Evolutionary conservation across 176 grass and related monocot species (phyloP), one percentile per base, ranked within the genome.

Genomic region (Zoysia japonica): DNA sequence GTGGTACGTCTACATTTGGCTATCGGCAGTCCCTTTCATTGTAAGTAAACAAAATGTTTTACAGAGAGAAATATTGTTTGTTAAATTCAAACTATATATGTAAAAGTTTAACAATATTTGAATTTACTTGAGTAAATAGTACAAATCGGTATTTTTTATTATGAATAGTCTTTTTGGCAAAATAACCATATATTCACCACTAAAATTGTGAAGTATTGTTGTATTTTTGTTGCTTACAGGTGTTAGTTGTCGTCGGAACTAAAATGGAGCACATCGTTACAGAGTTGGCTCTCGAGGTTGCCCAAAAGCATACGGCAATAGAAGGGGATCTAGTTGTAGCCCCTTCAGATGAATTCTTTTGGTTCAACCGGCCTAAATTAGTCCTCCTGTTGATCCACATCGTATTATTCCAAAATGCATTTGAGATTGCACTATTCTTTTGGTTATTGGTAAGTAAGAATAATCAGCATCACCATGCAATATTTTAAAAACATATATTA

Each of bases 251-350:
- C 50, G 50, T 98, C 5, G 96, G 92, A 60, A 85, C 75, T 40
- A 98, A 98, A 79, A 78, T 98, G 86, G 96, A 93, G 81, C 92
- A 98, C 38, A 94, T 98, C 20, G 94, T 98, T n/a, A 87, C 71
- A 0, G 82, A 94, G 38, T 65, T 98, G 62, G 92, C 96, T 39
- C 64, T 91, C 3, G 75, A 98, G 71, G 95, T 98, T 70, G 78
- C 90, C 2, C 71, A 93, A 10, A 98, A 90, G 20, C 75, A 94
- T 53, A 74, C 75, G 0, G 75, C 85, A 0, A 71, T 98, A 40
- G 55, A 72, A 82, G 95, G 92, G 5, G 78, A 79, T 16, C 16
- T 98, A 69, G 47, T 94, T 41, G 92, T 98, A 10, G 63, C 88
- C 55, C 92, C 92, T 48, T 98, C 92, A 0, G 87, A 98, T 46